A percentile compares a stretch with the other conserved stretches of the same genome.
Conservation (phyloP, 306 rosid species). For the Fragaria vesca region DNA sequence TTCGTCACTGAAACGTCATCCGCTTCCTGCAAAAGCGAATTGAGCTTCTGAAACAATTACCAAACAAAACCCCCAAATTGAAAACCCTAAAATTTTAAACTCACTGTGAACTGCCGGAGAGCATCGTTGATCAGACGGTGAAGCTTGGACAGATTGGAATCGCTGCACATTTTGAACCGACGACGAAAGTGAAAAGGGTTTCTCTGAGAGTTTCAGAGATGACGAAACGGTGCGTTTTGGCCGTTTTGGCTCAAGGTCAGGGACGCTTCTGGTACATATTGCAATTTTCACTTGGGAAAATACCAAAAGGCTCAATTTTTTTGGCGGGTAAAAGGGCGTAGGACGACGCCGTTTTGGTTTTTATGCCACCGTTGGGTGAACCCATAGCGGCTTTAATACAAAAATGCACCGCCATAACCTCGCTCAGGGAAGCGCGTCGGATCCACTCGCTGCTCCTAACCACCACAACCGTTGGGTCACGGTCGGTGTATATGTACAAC, state of each 20-base stretch:
- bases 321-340: slow-evolving; percentile 10
- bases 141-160: slow-evolving; percentile 44
- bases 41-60: background rate
- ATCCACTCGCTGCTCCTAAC: slow-evolving; percentile 67
- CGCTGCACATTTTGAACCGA: slow-evolving; percentile 29
- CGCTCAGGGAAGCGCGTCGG: slow-evolving; percentile 64
- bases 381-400: slow-evolving; percentile 36
- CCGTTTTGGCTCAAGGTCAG: background rate
- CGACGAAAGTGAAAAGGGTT: background rate
- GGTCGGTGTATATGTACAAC: slow-evolving; percentile 56
- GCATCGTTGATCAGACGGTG: slow-evolving; percentile 52
- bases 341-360: background rate
- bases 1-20: slow-evolving; percentile 21
- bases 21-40: slow-evolving; percentile 14
- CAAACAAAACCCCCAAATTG: background rate
- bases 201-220: background rate
- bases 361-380: slow-evolving; percentile 30
- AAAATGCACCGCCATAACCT: slow-evolving; percentile 56
- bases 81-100: background rate
- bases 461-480: slow-evolving; percentile 22
- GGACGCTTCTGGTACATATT: background rate
- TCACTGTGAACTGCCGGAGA: slow-evolving; percentile 53
- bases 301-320: background rate
- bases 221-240: slow-evolving; percentile 24
- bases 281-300: background rate